phyloP scores from a whole-genome alignment of 164 flowering plant genomes.

The Paratinospora sagittata region DNA sequence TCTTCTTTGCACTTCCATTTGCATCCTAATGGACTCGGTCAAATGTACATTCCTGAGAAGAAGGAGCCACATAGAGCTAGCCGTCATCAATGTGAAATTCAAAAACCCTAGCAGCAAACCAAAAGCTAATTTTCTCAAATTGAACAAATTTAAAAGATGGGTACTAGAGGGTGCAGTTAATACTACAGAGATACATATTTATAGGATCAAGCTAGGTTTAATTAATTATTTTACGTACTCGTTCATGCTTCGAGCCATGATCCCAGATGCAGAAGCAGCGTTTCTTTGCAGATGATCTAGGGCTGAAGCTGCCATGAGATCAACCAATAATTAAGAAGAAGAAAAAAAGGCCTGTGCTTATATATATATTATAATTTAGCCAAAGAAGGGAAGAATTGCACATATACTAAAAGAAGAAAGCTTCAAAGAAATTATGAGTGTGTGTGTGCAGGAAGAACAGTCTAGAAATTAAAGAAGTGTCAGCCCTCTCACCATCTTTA shows the following conservation, averaged over 20 bases:
- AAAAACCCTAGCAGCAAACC: not conserved
- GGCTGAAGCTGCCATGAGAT: conserved; percentile 42
- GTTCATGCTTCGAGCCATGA: conserved; percentile 65
- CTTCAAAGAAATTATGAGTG: not conserved
- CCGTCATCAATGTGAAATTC: not conserved
- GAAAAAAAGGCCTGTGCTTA: not conserved
- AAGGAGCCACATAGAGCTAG: not conserved
- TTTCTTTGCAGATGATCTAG: conserved; percentile 77
- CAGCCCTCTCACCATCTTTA: conserved; percentile 67
- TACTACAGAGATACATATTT: no score
- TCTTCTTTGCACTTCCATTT: conserved; percentile 97
- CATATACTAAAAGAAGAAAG: not conserved
- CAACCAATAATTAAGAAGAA: not conserved
- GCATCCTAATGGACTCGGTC: conserved; percentile 74
- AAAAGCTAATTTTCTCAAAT: not conserved
- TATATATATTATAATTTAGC: not conserved
- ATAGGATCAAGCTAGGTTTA: no score
- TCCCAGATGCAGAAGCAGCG: conserved; percentile 63
- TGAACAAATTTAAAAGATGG: not conserved
- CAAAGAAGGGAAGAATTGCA: no score
- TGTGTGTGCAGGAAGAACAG: not conserved
- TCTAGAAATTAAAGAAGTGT: conserved; percentile 3
- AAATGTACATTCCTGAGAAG: conserved; percentile 47
- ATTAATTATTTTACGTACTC: conserved; percentile 49
- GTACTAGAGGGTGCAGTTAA: not conserved